Percentiles rank a stretch among this genome's conserved stretches.
phyloP scores from a whole-genome alignment of 495 filamentous ascomycete species.

The Bathelium albidoporum region DNA sequence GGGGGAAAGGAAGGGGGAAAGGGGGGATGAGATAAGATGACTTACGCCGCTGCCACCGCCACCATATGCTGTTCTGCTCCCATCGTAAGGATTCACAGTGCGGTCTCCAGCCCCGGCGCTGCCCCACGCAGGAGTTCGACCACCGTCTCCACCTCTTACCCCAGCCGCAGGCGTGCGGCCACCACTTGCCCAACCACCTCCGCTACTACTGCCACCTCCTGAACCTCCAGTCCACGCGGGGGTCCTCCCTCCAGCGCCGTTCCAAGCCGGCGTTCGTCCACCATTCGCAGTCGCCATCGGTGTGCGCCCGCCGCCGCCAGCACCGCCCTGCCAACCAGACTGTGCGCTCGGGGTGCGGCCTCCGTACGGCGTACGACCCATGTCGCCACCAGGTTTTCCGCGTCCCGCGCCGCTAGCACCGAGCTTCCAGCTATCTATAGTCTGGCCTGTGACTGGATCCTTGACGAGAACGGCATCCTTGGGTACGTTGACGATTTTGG shows the following conservation, averaged over 20 bases:
- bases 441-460: constrained; percentile 66
- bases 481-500: constrained; percentile 70
- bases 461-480: constrained; percentile 70
- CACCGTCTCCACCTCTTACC: constrained; percentile 13
- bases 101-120: constrained; percentile 36
- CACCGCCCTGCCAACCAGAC: constrained; percentile 9
- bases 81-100: constrained; percentile 45
- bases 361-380: constrained; percentile 10
- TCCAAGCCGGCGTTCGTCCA: constrained; percentile 59
- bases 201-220: constrained; percentile 24
- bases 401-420: constrained; percentile 44
- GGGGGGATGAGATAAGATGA: background rate
- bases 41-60: constrained; percentile 10
- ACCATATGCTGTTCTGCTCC: constrained; percentile 17
- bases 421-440: constrained; percentile 54
- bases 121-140: constrained; percentile 15
- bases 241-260: constrained; percentile 33
- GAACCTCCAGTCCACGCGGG: constrained; percentile 22
- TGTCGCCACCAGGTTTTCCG: constrained; percentile 3
- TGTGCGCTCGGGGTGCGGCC: background rate
- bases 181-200: constrained; percentile 13
- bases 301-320: constrained; percentile 9
- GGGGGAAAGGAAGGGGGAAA: background rate
- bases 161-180: constrained; percentile 54
- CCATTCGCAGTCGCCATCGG: constrained; percentile 41